Evolutionary conservation across 2,329 filamentous ascomycete genomes (phyloP), one percentile per base, ranked within the genome.

Genomic region (Penicillium sp.): DNA sequence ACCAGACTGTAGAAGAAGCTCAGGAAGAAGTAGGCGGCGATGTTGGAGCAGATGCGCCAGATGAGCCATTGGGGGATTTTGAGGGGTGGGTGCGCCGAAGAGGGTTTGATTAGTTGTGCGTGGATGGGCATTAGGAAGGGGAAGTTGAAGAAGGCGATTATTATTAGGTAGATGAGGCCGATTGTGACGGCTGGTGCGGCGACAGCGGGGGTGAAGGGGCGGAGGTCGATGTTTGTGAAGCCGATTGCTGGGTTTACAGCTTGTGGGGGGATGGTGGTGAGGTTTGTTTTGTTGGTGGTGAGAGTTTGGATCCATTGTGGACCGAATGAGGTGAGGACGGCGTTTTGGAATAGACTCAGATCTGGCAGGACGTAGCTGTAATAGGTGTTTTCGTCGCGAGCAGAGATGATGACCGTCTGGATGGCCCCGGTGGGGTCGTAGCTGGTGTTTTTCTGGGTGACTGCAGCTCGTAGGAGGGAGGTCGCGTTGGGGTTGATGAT

Each of bases 61-160:
- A 86, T 60, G 33, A 89, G 79, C 49, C 88, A 80, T 59, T 89
- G 84, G 65, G 77, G 79, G 68, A 85, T 84, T 51, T 86, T 83
- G 0, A 89, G 79, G 0, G 86, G 84, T 1, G 85, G 85, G 61
- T 88, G 86, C 17, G 65, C 56, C 3, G 42, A 1, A 12, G 80
- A 80, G 53, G 68, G 50, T 40, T 83, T 79, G 61, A 88, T 78
- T 70, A 87, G 88, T 69, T 85, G 83, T 67, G 81, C 82, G 72
- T 90, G 86, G 15, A 88, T 84, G 0, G 87, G 87, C 49, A 89
- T 78, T 68, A 89, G 86, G 76, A 89, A 89, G 0, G 83, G 80
- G 73, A 87, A 89, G 30, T 83, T 86, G 78, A 89, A 89, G 77
- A 89, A 89, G 0, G 86, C 85, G 44, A 89, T 80, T 68, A 90